These are phyloP conservation scores for Coprinopsis sp. DNA, from an alignment of 768 basidiomycete genomes.

Conservation along the genomic window DNA sequence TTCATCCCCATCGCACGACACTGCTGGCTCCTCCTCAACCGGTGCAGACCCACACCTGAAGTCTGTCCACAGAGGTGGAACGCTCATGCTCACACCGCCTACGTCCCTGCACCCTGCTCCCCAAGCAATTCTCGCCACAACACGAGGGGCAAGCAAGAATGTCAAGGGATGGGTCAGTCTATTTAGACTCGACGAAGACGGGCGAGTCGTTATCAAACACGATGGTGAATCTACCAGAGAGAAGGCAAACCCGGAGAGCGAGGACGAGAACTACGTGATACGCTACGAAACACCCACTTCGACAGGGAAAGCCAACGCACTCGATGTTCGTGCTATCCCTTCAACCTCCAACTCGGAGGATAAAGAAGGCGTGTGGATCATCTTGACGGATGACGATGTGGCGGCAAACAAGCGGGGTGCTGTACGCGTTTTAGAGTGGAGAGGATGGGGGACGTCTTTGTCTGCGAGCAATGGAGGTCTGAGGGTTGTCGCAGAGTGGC, in stretches of 20 bases:
- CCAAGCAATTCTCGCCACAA: constrained; percentile 41
- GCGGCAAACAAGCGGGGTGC: constrained; percentile 29
- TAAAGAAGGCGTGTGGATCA: constrained; percentile 35
- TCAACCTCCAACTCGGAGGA: constrained; percentile 21
- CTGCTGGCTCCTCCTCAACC: background rate
- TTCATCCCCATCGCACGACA: background rate
- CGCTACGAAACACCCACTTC: constrained; percentile 43
- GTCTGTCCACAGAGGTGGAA: constrained; percentile 40
- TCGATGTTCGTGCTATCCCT: constrained; percentile 41
- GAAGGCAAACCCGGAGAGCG: background rate
- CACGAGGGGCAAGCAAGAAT: constrained; percentile 35
- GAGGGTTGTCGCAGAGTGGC: constrained; percentile 40
- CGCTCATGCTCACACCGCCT: constrained; percentile 37
- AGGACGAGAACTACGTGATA: constrained; percentile 23
- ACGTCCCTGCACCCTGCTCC: constrained; percentile 32
- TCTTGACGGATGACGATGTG: constrained; percentile 47
- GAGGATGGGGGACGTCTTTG: constrained; percentile 34
- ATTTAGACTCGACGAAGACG: constrained; percentile 37
- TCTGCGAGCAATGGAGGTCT: constrained; percentile 15
- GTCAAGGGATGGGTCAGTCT: constrained; percentile 40
- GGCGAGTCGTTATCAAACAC: constrained; percentile 21
- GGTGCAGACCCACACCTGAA: constrained; percentile 9
- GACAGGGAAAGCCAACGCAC: constrained; percentile 49
- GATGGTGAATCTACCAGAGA: background rate
- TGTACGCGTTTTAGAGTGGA: constrained; percentile 46